Evolutionary conservation across 2,329 filamentous ascomycete species (phyloP).

Genomic region (Penicillium oxalicum): DNA sequence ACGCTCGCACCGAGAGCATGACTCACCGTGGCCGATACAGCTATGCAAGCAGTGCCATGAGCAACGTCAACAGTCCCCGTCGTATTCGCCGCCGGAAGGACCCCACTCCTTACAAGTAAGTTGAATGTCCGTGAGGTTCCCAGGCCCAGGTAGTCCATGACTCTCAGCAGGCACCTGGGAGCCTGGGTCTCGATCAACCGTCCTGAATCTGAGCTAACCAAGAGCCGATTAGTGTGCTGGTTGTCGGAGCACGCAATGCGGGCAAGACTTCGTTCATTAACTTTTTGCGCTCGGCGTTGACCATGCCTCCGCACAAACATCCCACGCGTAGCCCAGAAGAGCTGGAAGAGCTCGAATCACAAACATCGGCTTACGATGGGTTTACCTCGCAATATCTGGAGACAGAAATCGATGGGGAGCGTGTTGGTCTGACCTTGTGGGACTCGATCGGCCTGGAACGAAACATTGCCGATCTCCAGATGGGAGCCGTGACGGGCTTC

Average conservation of each 20-base stretch:
- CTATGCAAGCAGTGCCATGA: conserved; percentile 87
- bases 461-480: conserved; percentile 87
- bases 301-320: conserved; percentile 74
- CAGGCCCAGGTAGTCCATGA: neutral
- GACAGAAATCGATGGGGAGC: conserved; percentile 87
- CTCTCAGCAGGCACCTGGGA: neutral
- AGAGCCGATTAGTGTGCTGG: conserved; percentile 61
- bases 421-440: conserved; percentile 90
- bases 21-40: conserved; percentile 92
- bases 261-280: conserved; percentile 97
- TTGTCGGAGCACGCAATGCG: conserved; percentile 78
- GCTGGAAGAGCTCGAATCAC: conserved; percentile 47
- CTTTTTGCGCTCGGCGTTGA: conserved; percentile 81
- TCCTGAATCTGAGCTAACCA: neutral
- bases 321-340: conserved; percentile 53
- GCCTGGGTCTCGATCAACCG: too few relatives aligned
- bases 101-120: conserved; percentile 97
- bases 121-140: conserved; percentile 20
- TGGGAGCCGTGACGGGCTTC: conserved; percentile 85
- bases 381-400: conserved; percentile 89
- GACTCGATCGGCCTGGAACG: conserved; percentile 94
- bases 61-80: conserved; percentile 86
- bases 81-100: conserved; percentile 92
- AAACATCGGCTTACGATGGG: conserved; percentile 53
- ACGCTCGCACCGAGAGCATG: conserved; percentile 86